These are phyloP conservation scores for Aspergillus carbonarius DNA, from an alignment of 2,329 filamentous ascomycete species.

Conservation along the genomic window DNA sequence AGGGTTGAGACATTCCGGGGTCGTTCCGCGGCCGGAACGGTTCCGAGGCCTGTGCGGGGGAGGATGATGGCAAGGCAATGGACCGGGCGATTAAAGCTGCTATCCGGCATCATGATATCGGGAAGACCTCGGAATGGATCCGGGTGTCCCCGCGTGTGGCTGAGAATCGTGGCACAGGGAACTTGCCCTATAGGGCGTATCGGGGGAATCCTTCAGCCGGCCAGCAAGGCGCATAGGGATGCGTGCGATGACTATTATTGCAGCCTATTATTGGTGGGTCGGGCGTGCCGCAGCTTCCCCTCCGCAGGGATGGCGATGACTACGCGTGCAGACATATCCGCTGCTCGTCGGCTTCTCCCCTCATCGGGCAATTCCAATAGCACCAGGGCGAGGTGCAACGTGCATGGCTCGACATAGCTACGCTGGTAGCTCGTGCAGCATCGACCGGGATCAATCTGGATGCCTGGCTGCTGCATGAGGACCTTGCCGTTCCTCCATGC, in stretches of 20 bases:
- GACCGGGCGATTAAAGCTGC: no score
- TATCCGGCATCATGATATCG: no score
- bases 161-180: not conserved
- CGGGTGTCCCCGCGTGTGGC: not conserved
- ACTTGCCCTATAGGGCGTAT: not conserved
- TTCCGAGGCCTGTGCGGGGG: no score
- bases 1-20: no score
- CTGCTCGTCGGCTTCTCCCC: not conserved
- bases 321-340: not conserved
- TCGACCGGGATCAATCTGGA: not conserved
- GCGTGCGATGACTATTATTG: not conserved
- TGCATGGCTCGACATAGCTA: not conserved
- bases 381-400: not conserved
- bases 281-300: not conserved
- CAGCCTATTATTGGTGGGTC: not conserved
- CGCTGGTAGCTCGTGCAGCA: not conserved
- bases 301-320: not conserved
- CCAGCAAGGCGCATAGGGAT: not conserved
- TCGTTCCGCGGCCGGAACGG: no score
- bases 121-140: no score
- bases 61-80: no score
- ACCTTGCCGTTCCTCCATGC: not conserved
- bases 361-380: not conserved
- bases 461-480: not conserved
- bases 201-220: no score